These are phyloP conservation scores for Kwoniella sp. DNA, from an alignment of 768 basidiomycete genomes.

Conservation along the genomic window DNA sequence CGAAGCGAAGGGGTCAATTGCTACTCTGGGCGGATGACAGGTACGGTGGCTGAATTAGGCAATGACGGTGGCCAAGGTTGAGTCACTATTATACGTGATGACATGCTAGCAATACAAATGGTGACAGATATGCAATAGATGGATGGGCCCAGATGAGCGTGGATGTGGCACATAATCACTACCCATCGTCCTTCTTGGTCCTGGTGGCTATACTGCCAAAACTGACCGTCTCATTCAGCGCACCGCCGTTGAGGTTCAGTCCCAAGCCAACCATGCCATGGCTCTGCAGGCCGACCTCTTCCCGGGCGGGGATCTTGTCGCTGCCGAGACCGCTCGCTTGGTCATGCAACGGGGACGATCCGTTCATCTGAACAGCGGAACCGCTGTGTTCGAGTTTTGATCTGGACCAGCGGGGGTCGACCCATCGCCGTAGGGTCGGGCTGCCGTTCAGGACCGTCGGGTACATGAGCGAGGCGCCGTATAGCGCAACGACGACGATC, in stretches of 20 bases:
- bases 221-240: constrained; percentile 1
- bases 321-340: not conserved
- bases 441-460: not conserved
- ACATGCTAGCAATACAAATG: no score
- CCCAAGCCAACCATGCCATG: constrained; percentile 5
- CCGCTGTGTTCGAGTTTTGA: no score
- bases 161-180: no score
- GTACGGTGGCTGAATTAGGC: no score
- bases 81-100: no score
- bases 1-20: no score
- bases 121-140: no score
- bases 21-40: no score
- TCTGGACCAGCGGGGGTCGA: constrained; percentile 15
- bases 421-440: constrained; percentile 13
- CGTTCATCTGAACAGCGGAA: not conserved
- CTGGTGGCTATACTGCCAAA: constrained; percentile 7
- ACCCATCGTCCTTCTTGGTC: no score
- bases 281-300: constrained; percentile 1
- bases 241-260: constrained; percentile 12
- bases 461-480: constrained; percentile 5
- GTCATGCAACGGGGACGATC: not conserved
- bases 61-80: no score
- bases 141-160: no score
- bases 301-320: not conserved
- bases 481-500: constrained; percentile 8